A percentile compares a stretch with the other conserved stretches of the same genome.
Evolutionary conservation across 192 early-diverging fungal genomes (phyloP).

Genomic region (Coemansia sp.): DNA sequence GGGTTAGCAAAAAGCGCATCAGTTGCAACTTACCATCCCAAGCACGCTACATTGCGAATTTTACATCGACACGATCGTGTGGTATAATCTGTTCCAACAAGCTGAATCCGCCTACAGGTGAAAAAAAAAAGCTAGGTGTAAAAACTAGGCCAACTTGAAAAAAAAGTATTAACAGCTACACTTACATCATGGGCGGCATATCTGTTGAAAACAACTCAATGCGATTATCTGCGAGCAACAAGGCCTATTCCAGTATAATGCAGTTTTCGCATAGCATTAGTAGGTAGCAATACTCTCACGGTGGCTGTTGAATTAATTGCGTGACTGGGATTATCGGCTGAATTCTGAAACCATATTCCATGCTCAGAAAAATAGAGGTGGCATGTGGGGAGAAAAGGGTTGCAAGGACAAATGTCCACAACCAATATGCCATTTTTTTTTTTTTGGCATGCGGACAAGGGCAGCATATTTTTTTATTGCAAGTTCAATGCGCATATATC

Average conservation of each 20-base stretch:
- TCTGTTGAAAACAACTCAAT: conserved; percentile 77
- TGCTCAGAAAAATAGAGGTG: not conserved
- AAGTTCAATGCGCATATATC: not conserved
- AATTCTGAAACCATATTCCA: not conserved
- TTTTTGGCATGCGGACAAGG: not conserved
- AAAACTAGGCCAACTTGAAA: not conserved
- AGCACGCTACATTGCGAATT: conserved; percentile 69
- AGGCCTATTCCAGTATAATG: conserved; percentile 39
- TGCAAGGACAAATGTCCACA: not conserved
- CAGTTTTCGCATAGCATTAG: too few relatives aligned
- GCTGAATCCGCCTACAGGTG: conserved; percentile 54
- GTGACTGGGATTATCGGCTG: too few relatives aligned
- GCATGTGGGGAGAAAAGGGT: not conserved
- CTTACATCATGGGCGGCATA: conserved; percentile 67
- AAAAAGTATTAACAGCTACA: conserved; percentile 8
- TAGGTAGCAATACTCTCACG: too few relatives aligned
- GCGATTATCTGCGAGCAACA: conserved; percentile 65
- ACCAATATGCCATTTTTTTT: not conserved
- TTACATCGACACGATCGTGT: conserved; percentile 69
- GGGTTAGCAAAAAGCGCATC: not conserved
- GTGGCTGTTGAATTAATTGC: too few relatives aligned
- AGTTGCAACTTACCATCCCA: conserved; percentile 57
- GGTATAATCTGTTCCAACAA: conserved; percentile 68
- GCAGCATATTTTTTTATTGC: not conserved
- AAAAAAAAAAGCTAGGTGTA: not conserved